Conservation (phyloP, 2,329 filamentous ascomycete species). For the Xylogone sp. region DNA sequence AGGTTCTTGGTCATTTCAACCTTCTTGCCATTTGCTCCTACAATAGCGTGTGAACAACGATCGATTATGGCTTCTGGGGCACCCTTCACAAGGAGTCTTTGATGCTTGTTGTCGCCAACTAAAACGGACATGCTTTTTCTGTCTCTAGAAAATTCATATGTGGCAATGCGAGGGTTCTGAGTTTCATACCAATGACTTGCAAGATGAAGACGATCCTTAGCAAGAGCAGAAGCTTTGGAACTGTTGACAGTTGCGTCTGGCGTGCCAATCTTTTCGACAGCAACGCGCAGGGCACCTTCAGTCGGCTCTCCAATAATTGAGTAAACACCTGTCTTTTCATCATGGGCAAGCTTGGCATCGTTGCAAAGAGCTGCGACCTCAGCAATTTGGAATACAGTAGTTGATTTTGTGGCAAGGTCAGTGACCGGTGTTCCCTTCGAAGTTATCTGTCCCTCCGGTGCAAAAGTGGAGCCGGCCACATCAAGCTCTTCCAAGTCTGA, state of each 20-base stretch:
- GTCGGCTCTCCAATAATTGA: conserved; percentile 90
- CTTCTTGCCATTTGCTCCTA: conserved; percentile 75
- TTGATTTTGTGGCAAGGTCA: conserved; percentile 66
- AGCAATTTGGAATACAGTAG: conserved; percentile 74
- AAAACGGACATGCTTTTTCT: conserved; percentile 99
- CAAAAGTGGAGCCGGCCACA: conserved; percentile 89
- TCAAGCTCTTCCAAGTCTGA: conserved; percentile 78
- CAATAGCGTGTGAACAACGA: conserved; percentile 77
- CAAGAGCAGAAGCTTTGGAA: conserved; percentile 40
- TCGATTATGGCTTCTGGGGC: conserved; percentile 93
- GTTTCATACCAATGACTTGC: conserved; percentile 83
- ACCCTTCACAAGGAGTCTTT: conserved; percentile 92
- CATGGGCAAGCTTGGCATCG: conserved; percentile 78
- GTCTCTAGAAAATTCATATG: conserved; percentile 95
- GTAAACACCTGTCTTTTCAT: conserved; percentile 69
- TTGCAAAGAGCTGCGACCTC: conserved; percentile 80
- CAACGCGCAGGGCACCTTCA: conserved; percentile 84
- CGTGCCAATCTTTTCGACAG: conserved; percentile 93
- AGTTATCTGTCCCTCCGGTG: conserved; percentile 73
- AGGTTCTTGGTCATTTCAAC: conserved; percentile 70
- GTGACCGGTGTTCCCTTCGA: conserved; percentile 63
- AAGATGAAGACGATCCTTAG: conserved; percentile 67
- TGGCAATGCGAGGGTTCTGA: conserved; percentile 70
- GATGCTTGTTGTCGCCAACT: conserved; percentile 63
- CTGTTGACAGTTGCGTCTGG: conserved; percentile 46